Percentiles rank a stretch among this genome's conserved stretches.
phyloP scores from a whole-genome alignment of 2,329 filamentous ascomycete species.

The Botrytis deweyae region DNA sequence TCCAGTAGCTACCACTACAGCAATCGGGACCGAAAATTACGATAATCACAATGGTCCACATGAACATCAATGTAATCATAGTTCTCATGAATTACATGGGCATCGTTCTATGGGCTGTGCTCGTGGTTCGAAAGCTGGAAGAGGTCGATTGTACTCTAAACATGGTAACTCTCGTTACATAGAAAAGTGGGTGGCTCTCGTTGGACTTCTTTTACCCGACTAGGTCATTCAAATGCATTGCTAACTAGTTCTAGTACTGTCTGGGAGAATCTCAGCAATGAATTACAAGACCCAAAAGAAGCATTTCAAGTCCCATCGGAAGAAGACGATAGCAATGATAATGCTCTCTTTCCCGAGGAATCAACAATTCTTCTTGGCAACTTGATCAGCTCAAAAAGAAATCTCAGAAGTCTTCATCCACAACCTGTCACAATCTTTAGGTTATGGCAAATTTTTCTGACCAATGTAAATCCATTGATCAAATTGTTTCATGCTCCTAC shows the following conservation, averaged over 20 bases:
- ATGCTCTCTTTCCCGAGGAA: conserved; percentile 27
- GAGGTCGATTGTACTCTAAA: conserved; percentile 28
- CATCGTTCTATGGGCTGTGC: background rate
- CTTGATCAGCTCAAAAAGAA: conserved; percentile 38
- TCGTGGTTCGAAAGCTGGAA: conserved; percentile 9
- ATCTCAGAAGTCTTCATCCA: conserved; percentile 54
- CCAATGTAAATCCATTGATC: conserved; percentile 67
- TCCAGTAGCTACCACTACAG: background rate
- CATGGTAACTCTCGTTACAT: conserved; percentile 35
- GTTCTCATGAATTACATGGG: background rate
- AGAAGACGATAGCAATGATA: conserved; percentile 38
- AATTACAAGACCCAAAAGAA: conserved; percentile 36
- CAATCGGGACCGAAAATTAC: background rate
- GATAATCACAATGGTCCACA: background rate
- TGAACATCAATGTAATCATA: background rate
- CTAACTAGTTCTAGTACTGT: conserved; percentile 29
- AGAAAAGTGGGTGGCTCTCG: conserved; percentile 31
- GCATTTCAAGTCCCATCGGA: conserved; percentile 38
- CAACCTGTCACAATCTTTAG: conserved; percentile 59
- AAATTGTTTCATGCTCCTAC: conserved; percentile 68
- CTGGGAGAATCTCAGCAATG: conserved; percentile 37
- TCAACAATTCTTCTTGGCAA: conserved; percentile 52
- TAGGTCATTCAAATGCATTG: background rate
- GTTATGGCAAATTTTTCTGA: conserved; percentile 68
- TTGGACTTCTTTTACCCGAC: background rate